Evolutionary conservation across 2,329 filamentous ascomycete genomes (phyloP), one percentile per base, ranked within the genome.

Genomic region (Talaromyces marneffei): DNA sequence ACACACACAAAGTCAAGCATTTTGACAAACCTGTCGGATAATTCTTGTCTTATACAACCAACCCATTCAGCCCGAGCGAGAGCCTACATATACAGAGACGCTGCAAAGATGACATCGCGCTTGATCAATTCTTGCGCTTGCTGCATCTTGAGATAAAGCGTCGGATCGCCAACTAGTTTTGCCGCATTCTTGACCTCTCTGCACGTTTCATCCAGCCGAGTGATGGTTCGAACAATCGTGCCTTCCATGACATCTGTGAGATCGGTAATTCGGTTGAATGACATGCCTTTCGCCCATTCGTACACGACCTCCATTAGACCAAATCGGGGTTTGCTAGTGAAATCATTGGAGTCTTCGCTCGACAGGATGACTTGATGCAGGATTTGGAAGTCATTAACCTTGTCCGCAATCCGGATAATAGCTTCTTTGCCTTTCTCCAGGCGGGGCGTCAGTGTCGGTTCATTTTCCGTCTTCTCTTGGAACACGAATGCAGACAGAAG

Each of bases 281-380:
- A 93, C 91, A 97, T 97, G 27, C 94, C 94, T 55, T 91, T 83
- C 9, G 94, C 94, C 94, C 94, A 99, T 75, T 99, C 94, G 73
- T 97, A 97, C 35, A 99, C 95, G 0, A 99, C 94, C 75, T 99
- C 94, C 73, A 96, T 92, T 60, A 99, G 83, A 1, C 93, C 94
- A 72, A 99, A 99, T 9, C 93, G 85, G 1, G 92, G 91, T 59
- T 88, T 84, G 63, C 87, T 91, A 37, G 90, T 89, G 71, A 97
- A 97, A 75, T 97, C 93, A 69, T 95, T 96, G 62, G 88, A 89
- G 72, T 97, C 93, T 60, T 97, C 93, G 1, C 88, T 84, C 0
- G 90, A 90, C 62, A 96, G 85, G 62, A 97, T 93, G 31, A 99
- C 93, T 77, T 99, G 94, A 70, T 96, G 88, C 63, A 90, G 80